A percentile compares a stretch with the other conserved stretches of the same genome.
These are phyloP conservation scores for Penicillium crustosum DNA, from an alignment of 2,329 filamentous ascomycete genomes.

Conservation along the genomic window DNA sequence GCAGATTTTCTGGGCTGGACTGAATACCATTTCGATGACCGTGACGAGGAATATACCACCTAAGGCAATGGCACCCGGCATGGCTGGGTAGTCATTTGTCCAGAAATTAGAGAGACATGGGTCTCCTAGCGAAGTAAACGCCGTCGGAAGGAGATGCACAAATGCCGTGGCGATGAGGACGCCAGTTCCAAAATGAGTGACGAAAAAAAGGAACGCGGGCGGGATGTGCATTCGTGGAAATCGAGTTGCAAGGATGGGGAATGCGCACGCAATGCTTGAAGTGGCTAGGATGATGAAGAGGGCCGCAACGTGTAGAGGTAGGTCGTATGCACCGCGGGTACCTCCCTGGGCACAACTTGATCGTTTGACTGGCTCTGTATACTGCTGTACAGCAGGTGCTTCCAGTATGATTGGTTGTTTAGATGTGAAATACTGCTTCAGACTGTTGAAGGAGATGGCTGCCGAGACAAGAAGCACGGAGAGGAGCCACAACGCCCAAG, in stretches of 20 bases:
- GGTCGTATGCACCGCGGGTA: constrained; percentile 54
- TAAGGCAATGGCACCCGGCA: constrained; percentile 51
- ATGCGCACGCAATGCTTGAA: constrained; percentile 59
- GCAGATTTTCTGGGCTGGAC: constrained; percentile 34
- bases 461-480: constrained; percentile 27
- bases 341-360: constrained; percentile 30
- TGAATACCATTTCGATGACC: constrained; percentile 59
- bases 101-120: constrained; percentile 57
- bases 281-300: constrained; percentile 62
- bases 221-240: constrained; percentile 59
- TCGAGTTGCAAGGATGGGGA: constrained; percentile 64
- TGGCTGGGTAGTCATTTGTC: constrained; percentile 48
- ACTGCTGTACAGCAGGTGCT: not conserved
- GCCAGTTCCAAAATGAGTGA: constrained; percentile 76
- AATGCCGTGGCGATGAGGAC: constrained; percentile 86
- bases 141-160: constrained; percentile 70
- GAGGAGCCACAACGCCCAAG: constrained; percentile 28
- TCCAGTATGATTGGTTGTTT: not conserved
- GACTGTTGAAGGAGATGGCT: constrained; percentile 24
- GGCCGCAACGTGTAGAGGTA: constrained; percentile 63
- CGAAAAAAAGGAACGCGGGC: constrained; percentile 43
- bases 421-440: constrained; percentile 12
- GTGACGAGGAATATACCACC: constrained; percentile 48
- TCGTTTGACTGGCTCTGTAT: constrained; percentile 14
- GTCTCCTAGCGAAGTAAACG: constrained; percentile 49